phyloP scores from a whole-genome alignment of 345 rosid species.

The Aegle marmelos region DNA sequence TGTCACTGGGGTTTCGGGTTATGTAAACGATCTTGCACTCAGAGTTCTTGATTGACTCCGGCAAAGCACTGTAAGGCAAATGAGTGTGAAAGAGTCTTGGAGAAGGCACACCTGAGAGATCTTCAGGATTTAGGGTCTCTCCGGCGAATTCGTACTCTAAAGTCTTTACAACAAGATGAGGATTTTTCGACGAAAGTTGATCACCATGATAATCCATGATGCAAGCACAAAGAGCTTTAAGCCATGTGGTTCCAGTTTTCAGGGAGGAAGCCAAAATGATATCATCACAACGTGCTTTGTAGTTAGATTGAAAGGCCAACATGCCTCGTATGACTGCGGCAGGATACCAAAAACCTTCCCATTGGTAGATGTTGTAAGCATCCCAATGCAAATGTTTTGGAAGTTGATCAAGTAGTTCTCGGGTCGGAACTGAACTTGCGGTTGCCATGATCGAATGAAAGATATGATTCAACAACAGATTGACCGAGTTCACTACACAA shows the following conservation, averaged over 20 bases:
- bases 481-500: too few species aligned
- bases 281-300: conserved; percentile 18
- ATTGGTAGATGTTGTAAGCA: conserved; percentile 1
- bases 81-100: conserved; percentile 33
- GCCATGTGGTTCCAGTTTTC: conserved; percentile 26
- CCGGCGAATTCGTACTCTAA: neutral
- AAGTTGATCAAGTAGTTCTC: conserved; percentile 11
- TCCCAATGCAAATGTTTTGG: conserved; percentile 22
- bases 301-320: conserved; percentile 12
- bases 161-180: conserved; percentile 3
- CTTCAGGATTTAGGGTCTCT: neutral
- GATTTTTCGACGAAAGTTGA: neutral
- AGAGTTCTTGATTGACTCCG: conserved; percentile 18
- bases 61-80: conserved; percentile 20
- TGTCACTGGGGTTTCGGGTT: conserved; percentile 31
- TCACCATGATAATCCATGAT: neutral
- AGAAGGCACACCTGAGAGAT: conserved; percentile 17
- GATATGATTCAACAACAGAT: too few species aligned
- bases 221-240: conserved; percentile 28
- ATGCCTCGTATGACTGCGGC: conserved; percentile 1
- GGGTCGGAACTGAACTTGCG: neutral
- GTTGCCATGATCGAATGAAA: neutral
- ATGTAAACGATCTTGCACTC: conserved; percentile 31
- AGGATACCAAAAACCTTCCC: neutral
- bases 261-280: conserved; percentile 22